phyloP scores from a whole-genome alignment of 192 early-diverging fungal species.

The Geranomyces michiganensis region DNA sequence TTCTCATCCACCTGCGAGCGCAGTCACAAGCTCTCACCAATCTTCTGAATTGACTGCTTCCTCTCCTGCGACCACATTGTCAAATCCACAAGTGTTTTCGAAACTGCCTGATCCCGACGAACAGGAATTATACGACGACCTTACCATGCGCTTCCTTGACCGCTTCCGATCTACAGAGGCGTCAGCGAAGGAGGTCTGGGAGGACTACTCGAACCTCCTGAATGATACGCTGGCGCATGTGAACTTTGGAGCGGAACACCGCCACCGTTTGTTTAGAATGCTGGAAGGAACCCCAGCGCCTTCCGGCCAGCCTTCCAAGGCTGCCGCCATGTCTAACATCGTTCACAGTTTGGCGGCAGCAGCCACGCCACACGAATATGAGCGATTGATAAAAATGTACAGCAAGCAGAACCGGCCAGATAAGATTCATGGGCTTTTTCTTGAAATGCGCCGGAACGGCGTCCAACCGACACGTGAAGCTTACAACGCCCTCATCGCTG shows the following conservation, averaged over 20 bases:
- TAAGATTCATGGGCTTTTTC: slow-evolving; percentile 7
- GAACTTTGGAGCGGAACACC: slow-evolving; percentile 1
- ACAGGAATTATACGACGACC: slow-evolving; percentile 27
- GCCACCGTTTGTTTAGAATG: slow-evolving; percentile 22
- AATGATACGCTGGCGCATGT: slow-evolving; percentile 20
- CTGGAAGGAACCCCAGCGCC: slow-evolving; percentile 3
- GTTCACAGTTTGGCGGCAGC: neutral
- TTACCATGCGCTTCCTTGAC: slow-evolving; percentile 25
- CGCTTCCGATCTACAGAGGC: slow-evolving; percentile 13
- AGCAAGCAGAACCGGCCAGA: slow-evolving; percentile 15
- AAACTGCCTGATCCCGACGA: slow-evolving; percentile 19
- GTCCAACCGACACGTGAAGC: neutral
- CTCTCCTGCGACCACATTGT: no score
- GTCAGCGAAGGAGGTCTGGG: slow-evolving; percentile 19
- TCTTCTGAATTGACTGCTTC: no score
- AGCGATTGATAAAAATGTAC: slow-evolving; percentile 12
- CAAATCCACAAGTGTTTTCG: slow-evolving; percentile 3
- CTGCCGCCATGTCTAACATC: slow-evolving; percentile 17
- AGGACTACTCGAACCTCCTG: slow-evolving; percentile 28
- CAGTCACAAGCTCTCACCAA: no score
- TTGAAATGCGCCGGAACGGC: slow-evolving; percentile 19
- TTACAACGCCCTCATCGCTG: slow-evolving; percentile 25
- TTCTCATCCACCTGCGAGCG: no score
- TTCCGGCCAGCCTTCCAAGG: slow-evolving; percentile 6
- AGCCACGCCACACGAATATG: slow-evolving; percentile 11